phyloP scores from a whole-genome alignment of 305 asterid species.

The Solanum chacoense region DNA sequence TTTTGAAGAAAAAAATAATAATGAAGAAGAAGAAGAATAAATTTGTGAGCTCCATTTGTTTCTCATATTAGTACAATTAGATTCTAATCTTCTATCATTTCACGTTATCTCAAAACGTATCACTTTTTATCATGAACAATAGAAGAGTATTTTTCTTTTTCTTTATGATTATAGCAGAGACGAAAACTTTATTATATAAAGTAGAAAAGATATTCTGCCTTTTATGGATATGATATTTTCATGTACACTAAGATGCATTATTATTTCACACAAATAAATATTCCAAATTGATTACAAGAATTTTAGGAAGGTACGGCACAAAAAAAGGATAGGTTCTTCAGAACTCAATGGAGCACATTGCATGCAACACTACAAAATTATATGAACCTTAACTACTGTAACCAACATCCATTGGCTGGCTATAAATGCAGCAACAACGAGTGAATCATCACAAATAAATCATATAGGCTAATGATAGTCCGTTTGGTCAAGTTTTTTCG shows the following conservation, averaged over 20 bases:
- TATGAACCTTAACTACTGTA: not conserved
- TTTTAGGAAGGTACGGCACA: not conserved
- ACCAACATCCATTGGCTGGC: conserved; percentile 33
- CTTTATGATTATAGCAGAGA: not conserved
- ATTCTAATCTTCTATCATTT: not conserved
- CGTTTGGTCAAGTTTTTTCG: not conserved
- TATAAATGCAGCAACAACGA: conserved; percentile 24
- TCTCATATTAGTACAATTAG: not conserved
- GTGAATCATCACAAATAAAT: not conserved
- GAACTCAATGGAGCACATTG: not conserved
- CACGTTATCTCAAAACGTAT: conserved; percentile 2
- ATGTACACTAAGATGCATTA: not conserved
- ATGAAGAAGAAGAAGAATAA: not conserved
- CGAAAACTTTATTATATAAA: not conserved
- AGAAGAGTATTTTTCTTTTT: conserved; percentile 1
- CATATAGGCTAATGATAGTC: not conserved
- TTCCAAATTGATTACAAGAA: not conserved
- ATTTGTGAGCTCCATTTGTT: conserved; percentile 1
- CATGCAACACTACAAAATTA: not conserved
- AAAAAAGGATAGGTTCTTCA: not conserved
- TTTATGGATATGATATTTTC: not conserved
- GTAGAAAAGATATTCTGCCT: not conserved
- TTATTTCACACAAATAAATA: not conserved
- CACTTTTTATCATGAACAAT: not conserved
- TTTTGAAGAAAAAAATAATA: not conserved